phyloP scores from a whole-genome alignment of 768 basidiomycete genomes.

The Lentinula detonsa region DNA sequence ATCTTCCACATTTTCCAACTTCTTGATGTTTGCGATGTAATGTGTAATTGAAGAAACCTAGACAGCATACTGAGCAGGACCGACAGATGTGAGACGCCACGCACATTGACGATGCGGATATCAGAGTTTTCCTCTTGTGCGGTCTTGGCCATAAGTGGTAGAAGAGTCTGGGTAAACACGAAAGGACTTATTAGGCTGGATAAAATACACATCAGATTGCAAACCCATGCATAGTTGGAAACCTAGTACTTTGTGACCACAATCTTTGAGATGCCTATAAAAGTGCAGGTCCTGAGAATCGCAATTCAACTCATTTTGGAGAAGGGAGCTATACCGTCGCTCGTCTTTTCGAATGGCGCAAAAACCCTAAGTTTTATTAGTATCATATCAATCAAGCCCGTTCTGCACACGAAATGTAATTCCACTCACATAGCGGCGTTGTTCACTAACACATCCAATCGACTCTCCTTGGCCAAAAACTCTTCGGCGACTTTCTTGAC shows the following conservation, averaged over 20 bases:
- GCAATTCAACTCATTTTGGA: no score
- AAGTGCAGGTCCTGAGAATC: not conserved
- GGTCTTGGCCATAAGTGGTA: constrained; percentile 23
- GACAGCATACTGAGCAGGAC: not conserved
- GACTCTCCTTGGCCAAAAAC: constrained; percentile 3
- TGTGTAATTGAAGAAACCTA: constrained; percentile 10
- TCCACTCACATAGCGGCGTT: constrained; percentile 5
- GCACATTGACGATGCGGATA: constrained; percentile 24
- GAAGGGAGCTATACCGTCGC: not conserved
- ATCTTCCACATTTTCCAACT: constrained; percentile 13
- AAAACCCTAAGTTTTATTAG: not conserved
- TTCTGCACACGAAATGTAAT: not conserved
- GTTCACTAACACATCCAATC: constrained; percentile 9
- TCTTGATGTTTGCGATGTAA: constrained; percentile 5
- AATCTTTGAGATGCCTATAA: not conserved
- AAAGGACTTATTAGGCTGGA: constrained; percentile 22
- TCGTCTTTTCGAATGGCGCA: not conserved
- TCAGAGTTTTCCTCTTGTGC: constrained; percentile 17
- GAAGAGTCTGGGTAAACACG: constrained; percentile 20
- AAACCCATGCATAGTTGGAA: not conserved
- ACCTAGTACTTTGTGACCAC: not conserved
- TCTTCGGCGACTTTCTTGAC: constrained; percentile 6
- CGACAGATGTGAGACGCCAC: not conserved
- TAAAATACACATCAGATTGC: not conserved
- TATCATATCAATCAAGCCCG: not conserved